Evolutionary conservation across 768 basidiomycete genomes (phyloP).

Genomic region (Boletus pseudopeckii): DNA sequence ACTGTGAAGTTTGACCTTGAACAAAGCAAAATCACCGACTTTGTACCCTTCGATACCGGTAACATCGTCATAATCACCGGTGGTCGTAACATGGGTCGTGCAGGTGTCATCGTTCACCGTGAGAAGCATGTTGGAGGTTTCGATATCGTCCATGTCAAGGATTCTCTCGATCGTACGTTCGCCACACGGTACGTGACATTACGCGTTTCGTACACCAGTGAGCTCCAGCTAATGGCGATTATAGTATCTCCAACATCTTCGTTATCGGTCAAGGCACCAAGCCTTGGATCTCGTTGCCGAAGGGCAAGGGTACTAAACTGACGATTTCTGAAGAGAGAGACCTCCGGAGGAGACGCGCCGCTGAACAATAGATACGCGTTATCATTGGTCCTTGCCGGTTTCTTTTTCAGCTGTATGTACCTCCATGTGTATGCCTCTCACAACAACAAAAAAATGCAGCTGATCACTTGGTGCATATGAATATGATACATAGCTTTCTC

Average conservation of each 20-base stretch:
- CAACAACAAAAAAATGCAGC: slow-evolving; percentile 19
- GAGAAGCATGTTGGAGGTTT: slow-evolving; percentile 98
- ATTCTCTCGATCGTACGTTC: slow-evolving; percentile 91
- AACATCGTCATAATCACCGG: slow-evolving; percentile 98
- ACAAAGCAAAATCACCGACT: slow-evolving; percentile 89
- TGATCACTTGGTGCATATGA: slow-evolving; percentile 15
- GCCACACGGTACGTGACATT: slow-evolving; percentile 79
- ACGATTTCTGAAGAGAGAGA: slow-evolving; percentile 97
- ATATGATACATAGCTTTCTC: background rate
- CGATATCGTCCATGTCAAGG: slow-evolving; percentile 98
- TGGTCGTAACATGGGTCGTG: slow-evolving; percentile 99
- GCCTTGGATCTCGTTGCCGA: slow-evolving; percentile 95
- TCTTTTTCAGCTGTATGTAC: slow-evolving; percentile 11
- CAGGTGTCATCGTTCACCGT: slow-evolving; percentile 91
- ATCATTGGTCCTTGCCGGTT: slow-evolving; percentile 4
- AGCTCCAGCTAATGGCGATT: background rate
- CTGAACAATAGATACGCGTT: slow-evolving; percentile 52
- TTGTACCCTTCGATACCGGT: slow-evolving; percentile 94
- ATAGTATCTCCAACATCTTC: slow-evolving; percentile 94
- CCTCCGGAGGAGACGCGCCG: slow-evolving; percentile 78
- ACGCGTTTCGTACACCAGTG: background rate
- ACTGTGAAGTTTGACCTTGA: slow-evolving; percentile 96
- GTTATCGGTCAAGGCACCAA: slow-evolving; percentile 95
- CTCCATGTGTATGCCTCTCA: slow-evolving; percentile 19
- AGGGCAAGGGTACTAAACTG: slow-evolving; percentile 97